These are phyloP conservation scores for Beverwykella pulmonaria DNA, from an alignment of 495 filamentous ascomycete species.

Conservation along the genomic window DNA sequence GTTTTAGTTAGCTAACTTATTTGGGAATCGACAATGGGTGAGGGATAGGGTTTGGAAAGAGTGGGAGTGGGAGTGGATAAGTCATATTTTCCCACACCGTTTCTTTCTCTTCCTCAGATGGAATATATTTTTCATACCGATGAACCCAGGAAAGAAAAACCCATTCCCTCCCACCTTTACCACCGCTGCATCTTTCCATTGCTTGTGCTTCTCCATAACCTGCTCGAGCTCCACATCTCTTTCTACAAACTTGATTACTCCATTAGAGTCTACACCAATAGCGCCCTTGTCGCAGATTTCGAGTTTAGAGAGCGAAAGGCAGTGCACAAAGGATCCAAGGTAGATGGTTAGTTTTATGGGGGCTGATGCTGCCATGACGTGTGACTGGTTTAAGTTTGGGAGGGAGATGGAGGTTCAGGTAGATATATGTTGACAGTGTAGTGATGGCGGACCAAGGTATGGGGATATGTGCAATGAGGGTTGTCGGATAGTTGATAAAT, in stretches of 20 bases:
- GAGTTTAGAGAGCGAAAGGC: conserved; percentile 57
- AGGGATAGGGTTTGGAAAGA: background rate
- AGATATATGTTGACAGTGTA: background rate
- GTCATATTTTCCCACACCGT: no score
- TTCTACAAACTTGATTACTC: conserved; percentile 65
- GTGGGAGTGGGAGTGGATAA: no score
- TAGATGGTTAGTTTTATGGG: conserved; percentile 43
- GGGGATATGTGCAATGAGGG: background rate
- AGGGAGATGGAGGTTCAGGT: no score
- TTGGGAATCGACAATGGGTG: background rate
- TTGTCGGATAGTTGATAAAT: no score
- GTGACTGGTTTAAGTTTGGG: background rate
- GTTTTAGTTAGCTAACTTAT: conserved; percentile 1
- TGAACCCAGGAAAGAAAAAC: conserved; percentile 95
- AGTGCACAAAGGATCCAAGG: conserved; percentile 62
- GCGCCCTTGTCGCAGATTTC: conserved; percentile 62
- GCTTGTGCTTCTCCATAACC: conserved; percentile 52
- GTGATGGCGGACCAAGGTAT: background rate
- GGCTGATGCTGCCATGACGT: conserved; percentile 25
- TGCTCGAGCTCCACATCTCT: conserved; percentile 38
- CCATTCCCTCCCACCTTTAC: conserved; percentile 43
- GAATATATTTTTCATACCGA: no score
- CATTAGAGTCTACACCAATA: conserved; percentile 66
- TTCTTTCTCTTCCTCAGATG: no score
- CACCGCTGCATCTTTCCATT: conserved; percentile 49